phyloP scores from a whole-genome alignment of 1,284 basidiomycete species.

The Mrakiaceae sp. region DNA sequence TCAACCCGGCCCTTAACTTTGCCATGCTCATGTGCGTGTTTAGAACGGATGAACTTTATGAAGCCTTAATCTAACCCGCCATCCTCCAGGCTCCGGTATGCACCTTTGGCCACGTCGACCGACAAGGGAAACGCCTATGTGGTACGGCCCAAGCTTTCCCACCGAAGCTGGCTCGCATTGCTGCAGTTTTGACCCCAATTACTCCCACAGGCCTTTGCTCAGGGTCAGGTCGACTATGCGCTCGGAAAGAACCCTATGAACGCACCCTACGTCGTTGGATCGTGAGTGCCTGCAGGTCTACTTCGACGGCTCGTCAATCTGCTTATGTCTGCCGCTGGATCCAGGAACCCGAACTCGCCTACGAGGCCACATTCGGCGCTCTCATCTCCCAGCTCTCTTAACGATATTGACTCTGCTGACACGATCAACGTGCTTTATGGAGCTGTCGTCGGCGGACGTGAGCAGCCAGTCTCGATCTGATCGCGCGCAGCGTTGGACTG shows the following conservation, averaged over 20 bases:
- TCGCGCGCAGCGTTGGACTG: neutral
- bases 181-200: conserved; percentile 3
- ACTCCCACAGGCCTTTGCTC: conserved; percentile 49
- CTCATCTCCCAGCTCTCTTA: conserved; percentile 51
- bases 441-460: conserved; percentile 68
- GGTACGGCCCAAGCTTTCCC: conserved; percentile 34
- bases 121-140: conserved; percentile 51
- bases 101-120: conserved; percentile 53
- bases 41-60: too few relatives aligned
- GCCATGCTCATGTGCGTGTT: conserved; percentile 55
- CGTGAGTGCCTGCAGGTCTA: conserved; percentile 31
- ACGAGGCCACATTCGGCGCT: conserved; percentile 77
- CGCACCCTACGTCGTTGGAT: conserved; percentile 21
- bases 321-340: conserved; percentile 54
- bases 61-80: too few relatives aligned
- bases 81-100: conserved; percentile 44
- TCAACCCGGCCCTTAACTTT: conserved; percentile 76
- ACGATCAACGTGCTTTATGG: conserved; percentile 73
- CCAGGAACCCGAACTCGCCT: conserved; percentile 85
- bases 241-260: conserved; percentile 81
- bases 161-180: too few relatives aligned
- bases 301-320: neutral
- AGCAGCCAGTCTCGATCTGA: neutral
- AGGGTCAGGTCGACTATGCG: conserved; percentile 64
- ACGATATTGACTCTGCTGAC: conserved; percentile 58